Evolutionary conservation across 1,284 basidiomycete species (phyloP), one percentile per base, ranked within the genome.

Genomic region (Ceratorhiza oryzae-sativae): DNA sequence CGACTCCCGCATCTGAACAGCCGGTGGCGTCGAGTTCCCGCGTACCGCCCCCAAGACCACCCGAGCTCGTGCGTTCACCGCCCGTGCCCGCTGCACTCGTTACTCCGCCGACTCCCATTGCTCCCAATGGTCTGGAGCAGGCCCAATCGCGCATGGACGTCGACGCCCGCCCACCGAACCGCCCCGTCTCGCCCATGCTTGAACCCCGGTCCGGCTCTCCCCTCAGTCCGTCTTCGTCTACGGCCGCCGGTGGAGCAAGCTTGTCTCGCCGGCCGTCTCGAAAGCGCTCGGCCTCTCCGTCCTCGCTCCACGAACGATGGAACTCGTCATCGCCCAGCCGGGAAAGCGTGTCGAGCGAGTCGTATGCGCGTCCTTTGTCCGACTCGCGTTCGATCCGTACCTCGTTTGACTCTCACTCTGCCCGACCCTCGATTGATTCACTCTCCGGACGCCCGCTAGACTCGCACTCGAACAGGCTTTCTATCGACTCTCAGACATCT

Each of bases 61-160:
- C 51, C 30, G 51, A 55, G 51, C 51, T 55, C 51, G 34, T 32
- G 51, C 51, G 51, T 30, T 30, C 51, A 18, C 30, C 30, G 36
- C 30, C 30, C 12, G 30, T 36, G 2, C 45, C 42, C 6, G 49
- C 42, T n/a, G 60, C 46, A 20, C 65, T 55, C 32, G 65, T 68
- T n/a, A 68, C 65, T 1, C 65, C 65, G 3, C 65, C 65, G 32
- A 68, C 65, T 27, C 65, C 65, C 30, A 25, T 68, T 27, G 63
- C 48, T 39, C 32, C 63, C 18, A 51, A 30, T 46, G 23, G 36
- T 9, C 39, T 67, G 51, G 65, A 68, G 25, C 23, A 58, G 34
- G 48, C 48, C 12, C 62, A 53, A 39, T 20, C 30, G 5, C 23
- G 46, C 2, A 61, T 61, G 42, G 59, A 61, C 18, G 42, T 61